These are phyloP conservation scores for Penicillium subrubescens DNA, from an alignment of 495 filamentous ascomycete species.

Conservation along the genomic window DNA sequence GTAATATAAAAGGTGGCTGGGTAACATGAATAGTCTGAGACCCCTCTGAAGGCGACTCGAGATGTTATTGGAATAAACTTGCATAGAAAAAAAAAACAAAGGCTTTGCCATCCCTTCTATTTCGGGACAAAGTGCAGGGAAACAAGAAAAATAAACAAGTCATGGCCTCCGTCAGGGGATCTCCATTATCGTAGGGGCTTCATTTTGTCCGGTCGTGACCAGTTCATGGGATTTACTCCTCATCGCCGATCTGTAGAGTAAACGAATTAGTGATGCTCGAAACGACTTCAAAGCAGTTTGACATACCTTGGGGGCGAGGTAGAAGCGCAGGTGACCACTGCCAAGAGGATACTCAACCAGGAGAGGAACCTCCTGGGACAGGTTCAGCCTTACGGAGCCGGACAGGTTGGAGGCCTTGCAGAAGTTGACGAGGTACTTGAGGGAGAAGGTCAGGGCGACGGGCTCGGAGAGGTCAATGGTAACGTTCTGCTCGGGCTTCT, in stretches of 20 bases:
- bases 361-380: slow-evolving; percentile 95
- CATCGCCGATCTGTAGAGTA: slow-evolving; percentile 75
- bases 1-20: background rate
- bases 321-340: slow-evolving; percentile 92
- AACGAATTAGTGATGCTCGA: slow-evolving; percentile 6
- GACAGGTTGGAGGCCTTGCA: slow-evolving; percentile 94
- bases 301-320: slow-evolving; percentile 92
- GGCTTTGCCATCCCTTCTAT: slow-evolving; percentile 24
- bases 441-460: slow-evolving; percentile 93
- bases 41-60: background rate
- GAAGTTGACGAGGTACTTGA: slow-evolving; percentile 99
- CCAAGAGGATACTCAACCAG: slow-evolving; percentile 89
- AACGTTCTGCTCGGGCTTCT: slow-evolving; percentile 85
- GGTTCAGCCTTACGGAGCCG: slow-evolving; percentile 78
- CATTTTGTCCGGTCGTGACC: slow-evolving; percentile 26
- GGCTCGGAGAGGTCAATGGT: slow-evolving; percentile 90
- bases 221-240: slow-evolving; percentile 62
- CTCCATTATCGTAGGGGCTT: slow-evolving; percentile 38
- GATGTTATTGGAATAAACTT: slow-evolving; percentile 14
- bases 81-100: slow-evolving; percentile 8
- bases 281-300: background rate
- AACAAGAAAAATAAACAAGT: slow-evolving; percentile 29
- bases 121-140: slow-evolving; percentile 13
- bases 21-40: background rate
- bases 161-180: slow-evolving; percentile 35